Evolutionary conservation across 768 basidiomycete species (phyloP).

Genomic region (Russula dissimulans): DNA sequence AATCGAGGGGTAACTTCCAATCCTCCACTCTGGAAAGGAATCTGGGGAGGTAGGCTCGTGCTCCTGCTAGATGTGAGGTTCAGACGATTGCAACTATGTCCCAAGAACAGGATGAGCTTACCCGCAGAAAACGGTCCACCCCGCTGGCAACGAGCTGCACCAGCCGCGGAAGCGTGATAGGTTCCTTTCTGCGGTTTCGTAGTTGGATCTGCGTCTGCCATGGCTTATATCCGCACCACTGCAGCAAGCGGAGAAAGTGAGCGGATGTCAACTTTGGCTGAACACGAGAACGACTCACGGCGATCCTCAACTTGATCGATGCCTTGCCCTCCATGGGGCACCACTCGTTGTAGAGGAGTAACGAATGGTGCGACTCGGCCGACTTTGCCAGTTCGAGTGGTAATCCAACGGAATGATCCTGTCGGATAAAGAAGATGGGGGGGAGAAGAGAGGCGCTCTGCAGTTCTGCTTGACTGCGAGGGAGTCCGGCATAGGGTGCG

Average conservation of each 20-base stretch:
- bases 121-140: constrained; percentile 12
- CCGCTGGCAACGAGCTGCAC: constrained; percentile 12
- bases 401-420: constrained; percentile 3
- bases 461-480: constrained; percentile 5
- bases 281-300: not conserved
- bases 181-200: constrained; percentile 10
- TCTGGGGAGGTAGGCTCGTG: not conserved
- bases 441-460: constrained; percentile 3
- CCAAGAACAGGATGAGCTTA: not conserved
- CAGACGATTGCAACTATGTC: not conserved
- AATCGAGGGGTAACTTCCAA: constrained; percentile 1
- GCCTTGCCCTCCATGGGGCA: constrained; percentile 10
- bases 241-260: not conserved
- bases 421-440: constrained; percentile 5
- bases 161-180: constrained; percentile 10
- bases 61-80: not conserved
- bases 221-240: constrained; percentile 8
- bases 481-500: constrained; percentile 11
- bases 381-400: constrained; percentile 5
- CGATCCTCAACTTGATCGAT: constrained; percentile 12
- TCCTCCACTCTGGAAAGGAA: constrained; percentile 2
- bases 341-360: constrained; percentile 4
- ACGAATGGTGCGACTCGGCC: not conserved
- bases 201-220: constrained; percentile 16
- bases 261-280: not conserved